Conservation (phyloP, 2,329 filamentous ascomycete species). For the Phialocephala sp. region DNA sequence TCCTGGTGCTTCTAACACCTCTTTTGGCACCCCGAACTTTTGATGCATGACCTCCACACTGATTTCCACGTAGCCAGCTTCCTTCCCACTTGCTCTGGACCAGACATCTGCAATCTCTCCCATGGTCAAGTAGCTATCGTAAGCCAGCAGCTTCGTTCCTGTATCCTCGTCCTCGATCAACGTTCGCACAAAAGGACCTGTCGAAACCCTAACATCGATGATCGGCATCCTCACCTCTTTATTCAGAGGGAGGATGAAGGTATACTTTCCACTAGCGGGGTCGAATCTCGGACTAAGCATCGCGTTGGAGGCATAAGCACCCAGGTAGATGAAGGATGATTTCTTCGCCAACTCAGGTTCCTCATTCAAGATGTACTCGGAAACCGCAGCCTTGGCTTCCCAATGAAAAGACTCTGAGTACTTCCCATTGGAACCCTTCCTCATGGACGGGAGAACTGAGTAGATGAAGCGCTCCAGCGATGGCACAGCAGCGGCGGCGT, state of each 20-base stretch:
- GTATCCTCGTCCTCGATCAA: constrained; percentile 49
- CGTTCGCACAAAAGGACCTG: constrained; percentile 51
- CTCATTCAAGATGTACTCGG: constrained; percentile 40
- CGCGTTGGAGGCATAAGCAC: constrained; percentile 31
- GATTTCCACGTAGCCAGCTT: constrained; percentile 43
- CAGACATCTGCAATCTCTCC: constrained; percentile 45
- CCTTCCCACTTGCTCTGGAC: constrained; percentile 45
- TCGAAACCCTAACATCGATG: constrained; percentile 47
- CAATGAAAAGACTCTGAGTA: constrained; percentile 48
- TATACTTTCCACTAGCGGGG: constrained; percentile 40
- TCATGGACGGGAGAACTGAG: constrained; percentile 46
- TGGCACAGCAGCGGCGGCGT: constrained; percentile 39
- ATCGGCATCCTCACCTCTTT: constrained; percentile 45
- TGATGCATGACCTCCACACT: constrained; percentile 44
- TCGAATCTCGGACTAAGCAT: constrained; percentile 33
- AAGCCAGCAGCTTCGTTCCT: constrained; percentile 52
- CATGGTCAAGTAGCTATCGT: constrained; percentile 47
- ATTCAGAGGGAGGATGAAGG: constrained; percentile 41
- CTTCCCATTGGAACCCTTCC: constrained; percentile 48
- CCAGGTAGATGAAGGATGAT: constrained; percentile 42
- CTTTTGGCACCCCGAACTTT: constrained; percentile 44
- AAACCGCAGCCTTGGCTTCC: constrained; percentile 41
- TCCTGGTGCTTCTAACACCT: constrained; percentile 46
- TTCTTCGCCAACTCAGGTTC: constrained; percentile 40
- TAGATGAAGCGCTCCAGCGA: constrained; percentile 47